phyloP scores from a whole-genome alignment of 139 green algal species.

The Chlorella sp. region DNA sequence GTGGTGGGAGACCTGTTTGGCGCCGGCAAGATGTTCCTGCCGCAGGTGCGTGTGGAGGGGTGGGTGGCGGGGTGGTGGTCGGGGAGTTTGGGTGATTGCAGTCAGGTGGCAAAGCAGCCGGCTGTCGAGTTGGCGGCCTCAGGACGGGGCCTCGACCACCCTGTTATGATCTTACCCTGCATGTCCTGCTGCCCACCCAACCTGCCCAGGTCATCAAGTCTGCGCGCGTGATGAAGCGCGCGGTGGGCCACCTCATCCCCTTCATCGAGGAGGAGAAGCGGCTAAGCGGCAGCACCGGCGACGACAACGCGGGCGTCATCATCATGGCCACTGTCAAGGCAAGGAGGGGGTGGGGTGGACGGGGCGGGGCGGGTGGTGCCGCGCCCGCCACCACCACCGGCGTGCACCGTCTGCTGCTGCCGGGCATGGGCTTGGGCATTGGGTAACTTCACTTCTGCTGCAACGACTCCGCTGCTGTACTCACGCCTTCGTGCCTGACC shows the following conservation, averaged over 20 bases:
- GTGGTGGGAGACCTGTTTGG: conserved; percentile 98
- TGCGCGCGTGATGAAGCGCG: conserved; percentile 98
- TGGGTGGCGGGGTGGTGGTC: neutral
- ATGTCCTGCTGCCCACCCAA: neutral
- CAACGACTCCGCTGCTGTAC: too few species aligned
- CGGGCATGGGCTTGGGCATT: too few species aligned
- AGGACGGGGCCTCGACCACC: too few species aligned
- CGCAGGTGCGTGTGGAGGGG: conserved; percentile 63
- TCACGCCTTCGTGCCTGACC: neutral
- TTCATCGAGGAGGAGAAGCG: conserved; percentile 99
- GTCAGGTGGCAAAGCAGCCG: too few species aligned
- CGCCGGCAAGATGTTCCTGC: conserved; percentile 99
- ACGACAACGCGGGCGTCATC: conserved; percentile 87
- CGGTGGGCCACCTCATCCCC: conserved; percentile 95
- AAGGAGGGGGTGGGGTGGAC: neutral
- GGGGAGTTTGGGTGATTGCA: neutral
- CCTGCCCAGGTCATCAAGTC: conserved; percentile 97
- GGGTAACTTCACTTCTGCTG: too few species aligned
- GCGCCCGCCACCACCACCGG: too few species aligned
- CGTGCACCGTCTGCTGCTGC: too few species aligned
- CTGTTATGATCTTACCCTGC: neutral
- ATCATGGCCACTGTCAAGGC: conserved; percentile 97
- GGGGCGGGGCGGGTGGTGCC: too few species aligned
- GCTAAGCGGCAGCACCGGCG: conserved; percentile 46
- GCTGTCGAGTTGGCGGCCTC: too few species aligned